Conservation (phyloP, 192 early-diverging fungal genomes). For the Coemansia sp. region DNA sequence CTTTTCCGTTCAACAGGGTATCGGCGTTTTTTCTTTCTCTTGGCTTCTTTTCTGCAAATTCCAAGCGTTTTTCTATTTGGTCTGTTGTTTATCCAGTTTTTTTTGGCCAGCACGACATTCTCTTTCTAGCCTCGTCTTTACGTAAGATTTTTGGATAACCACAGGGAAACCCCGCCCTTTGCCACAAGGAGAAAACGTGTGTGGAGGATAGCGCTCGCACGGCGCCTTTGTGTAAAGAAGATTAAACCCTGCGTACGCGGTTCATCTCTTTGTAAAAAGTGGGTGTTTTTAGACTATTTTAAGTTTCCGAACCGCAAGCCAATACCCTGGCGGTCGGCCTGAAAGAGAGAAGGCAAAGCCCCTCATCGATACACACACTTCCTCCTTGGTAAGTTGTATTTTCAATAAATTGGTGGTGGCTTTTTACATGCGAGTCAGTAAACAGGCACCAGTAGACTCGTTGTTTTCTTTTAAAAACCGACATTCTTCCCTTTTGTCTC, state of each 20-base stretch:
- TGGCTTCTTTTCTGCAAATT: neutral
- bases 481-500: too few relatives aligned
- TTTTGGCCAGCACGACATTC: neutral
- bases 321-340: neutral
- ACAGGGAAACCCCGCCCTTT: neutral
- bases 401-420: too few relatives aligned
- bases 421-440: too few relatives aligned
- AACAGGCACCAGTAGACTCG: too few relatives aligned
- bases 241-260: neutral
- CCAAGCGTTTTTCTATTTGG: neutral
- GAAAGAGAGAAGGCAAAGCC: neutral
- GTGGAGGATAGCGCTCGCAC: neutral
- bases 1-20: too few relatives aligned
- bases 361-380: too few relatives aligned
- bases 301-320: neutral
- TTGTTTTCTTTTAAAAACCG: too few relatives aligned
- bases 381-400: too few relatives aligned
- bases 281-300: neutral
- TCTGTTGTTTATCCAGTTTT: neutral
- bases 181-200: slow-evolving; percentile 3
- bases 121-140: neutral
- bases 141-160: neutral
- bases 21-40: neutral
- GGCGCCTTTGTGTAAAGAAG: neutral
- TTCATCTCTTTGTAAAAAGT: neutral